Evolutionary conservation across 2,329 filamentous ascomycete species (phyloP), one percentile per base, ranked within the genome.

Genomic region (Epichloe uncinata): DNA sequence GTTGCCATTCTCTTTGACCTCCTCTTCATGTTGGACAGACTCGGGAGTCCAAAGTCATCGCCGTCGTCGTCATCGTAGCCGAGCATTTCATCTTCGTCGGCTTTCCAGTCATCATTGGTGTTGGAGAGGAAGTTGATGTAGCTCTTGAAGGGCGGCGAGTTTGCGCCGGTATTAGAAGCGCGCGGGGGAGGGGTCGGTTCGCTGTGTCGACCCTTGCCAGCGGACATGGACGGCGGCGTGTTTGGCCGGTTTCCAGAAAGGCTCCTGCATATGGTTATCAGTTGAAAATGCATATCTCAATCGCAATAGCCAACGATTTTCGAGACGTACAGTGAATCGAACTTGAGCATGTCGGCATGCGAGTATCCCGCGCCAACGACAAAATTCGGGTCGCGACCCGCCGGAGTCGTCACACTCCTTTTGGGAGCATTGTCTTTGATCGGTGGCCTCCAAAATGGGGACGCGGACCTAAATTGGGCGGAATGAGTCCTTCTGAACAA

Each of bases 361-460:
- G 93, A 97, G 65, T 98, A 98, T 43, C 90, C 85, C 50, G 93
- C 93, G 58, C 93, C 93, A 52, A 97, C 85, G 36, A 98, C 86
- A 54, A 91, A 78, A 60, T 74, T 80, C 47, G 81, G 70, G 58
- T 85, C 82, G 63, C 78, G 75, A 47, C 71, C 64, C 34, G 56
- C 56, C 41, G 66, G 60, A 20, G 62, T 59, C 46, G 64, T 65
- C 20, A 61, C 59, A 58, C 72, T 69, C 60, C 74, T 76, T 63
- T 76, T 81, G 36, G 74, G 66, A 51, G 70, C 61, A 61, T 69
- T 65, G 52, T 78, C 69, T 71, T 73, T 68, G 64, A 71, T 68
- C 68, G 79, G 71, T 66, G 77, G 75, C 74, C 68, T 68, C 91
- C 91, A 97, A 71, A 98, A 97, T 5, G 91, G 88, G 57, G 91